Evolutionary conservation across 2,329 filamentous ascomycete species (phyloP), one percentile per base, ranked within the genome.

Genomic region (Plenodomus biglobosus): DNA sequence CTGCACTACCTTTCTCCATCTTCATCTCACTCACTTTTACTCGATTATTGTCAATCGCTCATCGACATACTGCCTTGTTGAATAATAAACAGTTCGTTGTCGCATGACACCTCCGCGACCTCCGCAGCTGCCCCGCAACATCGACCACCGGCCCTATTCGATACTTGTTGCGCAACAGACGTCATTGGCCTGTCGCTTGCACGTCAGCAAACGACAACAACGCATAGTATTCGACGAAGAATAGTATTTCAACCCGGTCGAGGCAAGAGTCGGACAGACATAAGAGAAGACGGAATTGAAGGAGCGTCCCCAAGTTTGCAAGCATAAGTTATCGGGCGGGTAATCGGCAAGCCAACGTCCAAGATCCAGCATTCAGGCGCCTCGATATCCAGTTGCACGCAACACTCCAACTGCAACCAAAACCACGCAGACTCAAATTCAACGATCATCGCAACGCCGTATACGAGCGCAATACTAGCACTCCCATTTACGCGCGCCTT

Each of bases 121-220:
- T 36, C 32, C 32, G 17, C 17, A n/a, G 32, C 18, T 3, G 35
- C 18, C 35, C 35, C 35, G 16, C 35, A 37, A 20, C 27, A 37
- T 13, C 35, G 16, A 37, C 18, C 35, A 37, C 6, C 20, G 38
- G 11, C 38, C 20, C 22, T 40, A 27, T 21, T 17, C 38, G 18
- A 16, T 16, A 5, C 35, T 20, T 10, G 35, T 20, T 37, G 35
- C 35, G 18, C 35, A 37, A 37, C 16, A 37, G 18, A 59, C 59
- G 52, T 59, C 58, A 58, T 53, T 53, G 52, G 51, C 48, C 42
- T 52, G 51, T 41, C 36, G 16, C 40, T 17, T 42, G 17, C 20
- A 38, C 34, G 21, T 17, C 16, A 38, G 17, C 42, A 39, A 41
- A 49, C 48, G 22, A 52, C 50, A 30, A 42, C 46, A 19, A n/a